These are phyloP conservation scores for Ganoderma sp. DNA, from an alignment of 1,284 basidiomycete genomes.

Conservation along the genomic window DNA sequence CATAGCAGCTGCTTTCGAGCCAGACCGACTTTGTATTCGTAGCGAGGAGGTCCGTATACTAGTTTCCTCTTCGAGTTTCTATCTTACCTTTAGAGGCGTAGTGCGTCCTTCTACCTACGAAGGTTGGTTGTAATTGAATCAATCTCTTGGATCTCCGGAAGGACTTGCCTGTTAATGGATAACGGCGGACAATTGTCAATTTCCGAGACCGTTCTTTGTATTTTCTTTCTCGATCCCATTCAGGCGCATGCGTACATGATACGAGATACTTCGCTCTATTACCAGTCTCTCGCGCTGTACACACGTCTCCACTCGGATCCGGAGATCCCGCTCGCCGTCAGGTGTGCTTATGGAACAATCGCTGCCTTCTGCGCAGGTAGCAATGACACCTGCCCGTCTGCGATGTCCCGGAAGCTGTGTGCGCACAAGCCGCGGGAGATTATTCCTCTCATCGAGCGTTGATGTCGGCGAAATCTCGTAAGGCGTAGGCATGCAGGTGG, in stretches of 20 bases:
- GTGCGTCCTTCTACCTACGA: slow-evolving; percentile 12
- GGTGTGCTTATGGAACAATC: background rate
- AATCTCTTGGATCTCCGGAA: slow-evolving; percentile 4
- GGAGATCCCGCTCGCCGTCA: slow-evolving; percentile 1
- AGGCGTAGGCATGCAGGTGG: background rate
- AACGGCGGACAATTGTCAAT: background rate
- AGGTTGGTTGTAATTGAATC: slow-evolving; percentile 16
- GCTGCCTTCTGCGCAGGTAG: background rate
- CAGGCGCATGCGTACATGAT: background rate
- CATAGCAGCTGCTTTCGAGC: background rate
- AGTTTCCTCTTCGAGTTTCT: slow-evolving; percentile 26
- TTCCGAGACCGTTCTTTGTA: background rate
- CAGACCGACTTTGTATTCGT: background rate
- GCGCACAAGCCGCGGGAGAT: background rate
- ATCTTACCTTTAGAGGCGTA: slow-evolving; percentile 25
- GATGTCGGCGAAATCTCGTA: background rate
- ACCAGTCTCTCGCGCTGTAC: background rate
- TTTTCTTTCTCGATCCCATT: slow-evolving; percentile 1
- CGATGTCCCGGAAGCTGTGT: background rate
- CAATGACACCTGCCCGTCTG: background rate
- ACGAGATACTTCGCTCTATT: background rate
- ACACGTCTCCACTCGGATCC: background rate
- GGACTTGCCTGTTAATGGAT: background rate
- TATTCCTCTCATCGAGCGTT: background rate
- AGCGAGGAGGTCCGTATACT: background rate